Conservation (phyloP, 495 filamentous ascomycete species). For the Aeminium ludgeri region DNA sequence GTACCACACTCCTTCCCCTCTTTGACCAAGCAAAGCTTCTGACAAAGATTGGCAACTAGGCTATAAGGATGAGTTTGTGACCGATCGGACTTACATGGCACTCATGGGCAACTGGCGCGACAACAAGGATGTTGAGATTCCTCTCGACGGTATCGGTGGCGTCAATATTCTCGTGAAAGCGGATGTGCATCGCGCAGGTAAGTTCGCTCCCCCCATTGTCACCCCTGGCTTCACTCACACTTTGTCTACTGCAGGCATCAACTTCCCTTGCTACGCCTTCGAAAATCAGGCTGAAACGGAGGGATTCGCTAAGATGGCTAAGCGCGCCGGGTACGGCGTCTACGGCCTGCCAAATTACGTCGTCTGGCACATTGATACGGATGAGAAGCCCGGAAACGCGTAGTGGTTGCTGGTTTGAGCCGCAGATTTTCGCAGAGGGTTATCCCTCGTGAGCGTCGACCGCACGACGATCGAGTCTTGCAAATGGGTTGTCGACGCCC, state of each 20-base stretch:
- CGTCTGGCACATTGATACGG: constrained; percentile 98
- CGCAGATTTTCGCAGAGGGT: not conserved
- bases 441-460: too few species aligned
- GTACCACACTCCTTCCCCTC: constrained; percentile 23
- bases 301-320: constrained; percentile 97
- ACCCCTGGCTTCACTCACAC: not conserved
- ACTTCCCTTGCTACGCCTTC: constrained; percentile 93
- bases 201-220: constrained; percentile 13
- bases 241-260: constrained; percentile 50
- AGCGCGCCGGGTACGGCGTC: constrained; percentile 86
- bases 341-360: constrained; percentile 91
- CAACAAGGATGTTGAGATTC: constrained; percentile 77
- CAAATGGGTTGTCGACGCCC: too few species aligned
- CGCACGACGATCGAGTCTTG: too few species aligned
- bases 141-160: constrained; percentile 88
- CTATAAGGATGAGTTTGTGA: constrained; percentile 81
- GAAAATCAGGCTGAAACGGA: constrained; percentile 99
- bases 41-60: constrained; percentile 34
- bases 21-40: not conserved
- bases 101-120: constrained; percentile 79
- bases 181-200: constrained; percentile 88
- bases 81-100: constrained; percentile 72
- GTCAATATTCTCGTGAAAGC: constrained; percentile 96
- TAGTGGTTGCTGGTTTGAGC: not conserved
- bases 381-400: constrained; percentile 81